Evolutionary conservation across 176 grass and related monocot genomes (phyloP), one percentile per base, ranked within the genome.

Genomic region (Luzula sylvatica): DNA sequence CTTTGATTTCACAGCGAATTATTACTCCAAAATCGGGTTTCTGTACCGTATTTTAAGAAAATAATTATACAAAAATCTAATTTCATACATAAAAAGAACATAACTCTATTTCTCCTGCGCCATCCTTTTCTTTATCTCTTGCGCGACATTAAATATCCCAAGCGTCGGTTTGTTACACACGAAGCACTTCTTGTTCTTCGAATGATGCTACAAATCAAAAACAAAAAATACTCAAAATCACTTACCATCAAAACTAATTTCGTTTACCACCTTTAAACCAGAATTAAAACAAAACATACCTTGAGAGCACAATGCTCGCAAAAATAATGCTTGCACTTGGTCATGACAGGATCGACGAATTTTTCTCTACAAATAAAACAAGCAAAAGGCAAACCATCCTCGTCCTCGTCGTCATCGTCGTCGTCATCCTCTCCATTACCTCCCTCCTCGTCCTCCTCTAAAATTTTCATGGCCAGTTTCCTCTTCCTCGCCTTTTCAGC

Each of bases 291-390:
- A 46, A 3, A 7, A 0, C n/a, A 23, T 62, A 94, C 88, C 88
- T 81, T 94, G 3, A 94, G 60, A 15, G 83, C 88, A 7, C 88
- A 87, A 40, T 94, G 88, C 46, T 94, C 78, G n/a, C 88, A 87
- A 21, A 87, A 87, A 26, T 87, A 94, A 56, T 94, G 88, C 69
- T 80, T 87, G 79, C 83, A 94, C 39, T 87, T 94, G 0, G 83
- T 94, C 24, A 74, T 68, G 8, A 96, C 92, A 3, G 92, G 92
- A 57, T 96, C 80, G 41, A 84, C 71, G 19, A 89, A 96, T 4
- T 76, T 77, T 51, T 86, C 55, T 23, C 74, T 80, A 56, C 92
- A 96, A 25, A 96, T 72, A 65, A 46, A 86, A 57, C 90, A 96
- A 11, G 90, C 90, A 56, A 96, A 96, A 15, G 90, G 90, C 74